Percentiles rank a stretch among this genome's conserved stretches.
phyloP scores from a whole-genome alignment of 2,329 filamentous ascomycete species.

The Aureobasidium sp. region DNA sequence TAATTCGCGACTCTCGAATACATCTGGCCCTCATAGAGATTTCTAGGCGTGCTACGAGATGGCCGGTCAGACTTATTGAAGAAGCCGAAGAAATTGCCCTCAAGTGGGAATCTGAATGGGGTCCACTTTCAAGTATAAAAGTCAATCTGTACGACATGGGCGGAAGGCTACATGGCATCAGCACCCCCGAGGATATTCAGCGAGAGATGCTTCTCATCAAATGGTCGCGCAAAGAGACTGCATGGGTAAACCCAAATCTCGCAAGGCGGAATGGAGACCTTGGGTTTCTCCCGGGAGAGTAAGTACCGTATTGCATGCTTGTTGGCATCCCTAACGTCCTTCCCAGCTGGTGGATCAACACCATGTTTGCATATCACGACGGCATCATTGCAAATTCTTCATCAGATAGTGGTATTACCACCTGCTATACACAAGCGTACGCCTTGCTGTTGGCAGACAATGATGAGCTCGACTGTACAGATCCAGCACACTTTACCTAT shows the following conservation, averaged over 20 bases:
- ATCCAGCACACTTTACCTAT: slow-evolving; percentile 35
- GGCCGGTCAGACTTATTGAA: slow-evolving; percentile 39
- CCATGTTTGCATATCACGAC: slow-evolving; percentile 40
- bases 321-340: background rate
- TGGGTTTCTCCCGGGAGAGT: slow-evolving; percentile 43
- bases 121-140: slow-evolving; percentile 31
- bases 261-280: slow-evolving; percentile 34
- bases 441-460: slow-evolving; percentile 37
- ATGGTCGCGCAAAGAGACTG: slow-evolving; percentile 25
- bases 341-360: slow-evolving; percentile 44
- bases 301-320: slow-evolving; percentile 17
- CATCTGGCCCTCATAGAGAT: slow-evolving; percentile 39
- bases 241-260: slow-evolving; percentile 25
- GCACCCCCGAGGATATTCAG: slow-evolving; percentile 31
- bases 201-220: slow-evolving; percentile 30
- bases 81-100: slow-evolving; percentile 37
- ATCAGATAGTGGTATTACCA: slow-evolving; percentile 37
- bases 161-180: slow-evolving; percentile 37
- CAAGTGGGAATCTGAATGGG: slow-evolving; percentile 34
- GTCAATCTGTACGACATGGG: slow-evolving; percentile 38
- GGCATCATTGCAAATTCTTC: slow-evolving; percentile 41
- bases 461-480: slow-evolving; percentile 32
- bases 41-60: slow-evolving; percentile 39
- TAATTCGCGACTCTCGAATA: slow-evolving; percentile 39
- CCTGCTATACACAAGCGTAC: slow-evolving; percentile 37